Conservation (phyloP, 2,329 filamentous ascomycete genomes). For the Fonsecaea multimorphosa region DNA sequence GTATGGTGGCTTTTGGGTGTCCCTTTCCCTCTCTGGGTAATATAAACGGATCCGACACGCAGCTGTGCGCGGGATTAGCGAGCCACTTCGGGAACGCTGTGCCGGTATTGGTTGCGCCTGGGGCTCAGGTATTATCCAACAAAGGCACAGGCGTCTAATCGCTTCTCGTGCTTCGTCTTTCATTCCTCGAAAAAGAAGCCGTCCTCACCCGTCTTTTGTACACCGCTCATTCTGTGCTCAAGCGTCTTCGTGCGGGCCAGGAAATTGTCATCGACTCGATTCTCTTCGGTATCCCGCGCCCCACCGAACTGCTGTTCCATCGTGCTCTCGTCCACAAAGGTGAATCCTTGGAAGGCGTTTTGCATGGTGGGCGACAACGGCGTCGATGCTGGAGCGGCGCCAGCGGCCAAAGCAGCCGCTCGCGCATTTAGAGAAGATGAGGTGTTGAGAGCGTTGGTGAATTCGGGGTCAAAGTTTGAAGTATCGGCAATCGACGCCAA, state of each 20-base stretch:
- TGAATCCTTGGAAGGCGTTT: conserved; percentile 98
- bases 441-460: conserved; percentile 89
- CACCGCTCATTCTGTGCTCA: conserved; percentile 52
- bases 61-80: conserved; percentile 18
- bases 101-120: not conserved
- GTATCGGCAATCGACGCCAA: conserved; percentile 95
- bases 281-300: conserved; percentile 42
- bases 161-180: not conserved
- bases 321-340: conserved; percentile 96
- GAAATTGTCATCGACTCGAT: conserved; percentile 37
- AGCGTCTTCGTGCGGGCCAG: conserved; percentile 36
- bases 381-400: conserved; percentile 82
- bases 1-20: conserved; percentile 10
- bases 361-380: conserved; percentile 94
- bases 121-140: conserved; percentile 6
- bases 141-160: not conserved
- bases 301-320: conserved; percentile 81
- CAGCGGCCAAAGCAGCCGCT: conserved; percentile 82
- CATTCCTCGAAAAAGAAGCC: conserved; percentile 37
- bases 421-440: conserved; percentile 89
- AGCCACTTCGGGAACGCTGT: not conserved
- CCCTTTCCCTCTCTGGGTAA: conserved; percentile 8
- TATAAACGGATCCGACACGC: conserved; percentile 19
- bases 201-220: conserved; percentile 46
- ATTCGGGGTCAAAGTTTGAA: conserved; percentile 98